phyloP scores from a whole-genome alignment of 148 eudicot genomes.

The Diospyros lotus region DNA sequence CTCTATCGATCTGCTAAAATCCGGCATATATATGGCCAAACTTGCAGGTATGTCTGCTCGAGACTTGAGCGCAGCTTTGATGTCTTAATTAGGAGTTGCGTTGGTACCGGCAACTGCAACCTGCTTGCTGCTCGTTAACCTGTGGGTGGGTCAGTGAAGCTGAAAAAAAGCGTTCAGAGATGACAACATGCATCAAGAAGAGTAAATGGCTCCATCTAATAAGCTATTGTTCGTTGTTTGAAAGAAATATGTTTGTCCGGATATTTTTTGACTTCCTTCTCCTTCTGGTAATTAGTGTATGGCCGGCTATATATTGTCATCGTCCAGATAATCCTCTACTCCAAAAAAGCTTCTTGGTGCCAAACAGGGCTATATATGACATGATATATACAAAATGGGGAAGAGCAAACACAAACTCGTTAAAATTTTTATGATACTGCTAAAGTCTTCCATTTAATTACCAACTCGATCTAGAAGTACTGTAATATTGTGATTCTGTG shows the following conservation, averaged over 20 bases:
- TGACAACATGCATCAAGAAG: conserved; percentile 80
- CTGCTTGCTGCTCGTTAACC: conserved; percentile 85
- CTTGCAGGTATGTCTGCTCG: conserved; percentile 91
- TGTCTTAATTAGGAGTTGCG: conserved; percentile 86
- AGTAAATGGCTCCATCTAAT: conserved; percentile 90
- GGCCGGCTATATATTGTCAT: conserved; percentile 90
- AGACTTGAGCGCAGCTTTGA: conserved; percentile 73
- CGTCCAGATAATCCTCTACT: conserved; percentile 93
- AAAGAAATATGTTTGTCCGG: conserved; percentile 83
- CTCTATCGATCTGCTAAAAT: conserved; percentile 74
- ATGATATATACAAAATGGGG: not conserved
- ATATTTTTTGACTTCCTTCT: conserved; percentile 81
- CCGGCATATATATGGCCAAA: conserved; percentile 67
- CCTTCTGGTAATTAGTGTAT: conserved; percentile 89
- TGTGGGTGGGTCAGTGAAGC: conserved; percentile 90
- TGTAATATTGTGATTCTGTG: too few relatives aligned
- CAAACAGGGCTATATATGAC: conserved; percentile 53
- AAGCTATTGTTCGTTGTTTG: conserved; percentile 91
- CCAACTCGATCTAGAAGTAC: not conserved
- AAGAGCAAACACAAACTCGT: not conserved
- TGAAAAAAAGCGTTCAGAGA: conserved; percentile 86
- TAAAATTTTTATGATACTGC: not conserved
- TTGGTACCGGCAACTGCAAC: conserved; percentile 95
- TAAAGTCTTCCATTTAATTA: not conserved
- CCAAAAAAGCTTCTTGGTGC: conserved; percentile 94